These are phyloP conservation scores for Euphorbia tirucalli DNA, from an alignment of 345 rosid genomes.

Conservation along the genomic window DNA sequence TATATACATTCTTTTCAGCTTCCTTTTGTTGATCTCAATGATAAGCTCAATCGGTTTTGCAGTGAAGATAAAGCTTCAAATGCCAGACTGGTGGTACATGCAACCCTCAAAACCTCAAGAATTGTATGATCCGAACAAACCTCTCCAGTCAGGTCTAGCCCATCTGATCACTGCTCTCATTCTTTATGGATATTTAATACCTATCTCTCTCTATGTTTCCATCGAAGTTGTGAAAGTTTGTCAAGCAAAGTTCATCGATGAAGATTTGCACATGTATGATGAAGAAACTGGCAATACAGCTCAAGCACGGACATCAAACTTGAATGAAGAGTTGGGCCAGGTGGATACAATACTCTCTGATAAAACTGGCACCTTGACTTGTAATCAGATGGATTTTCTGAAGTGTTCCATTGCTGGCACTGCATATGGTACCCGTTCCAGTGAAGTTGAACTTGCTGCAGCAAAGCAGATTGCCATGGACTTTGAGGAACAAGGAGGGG, in stretches of 20 bases:
- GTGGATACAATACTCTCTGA: constrained; percentile 96
- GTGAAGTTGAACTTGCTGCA: constrained; percentile 91
- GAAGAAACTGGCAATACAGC: constrained; percentile 85
- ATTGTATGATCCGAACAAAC: constrained; percentile 56
- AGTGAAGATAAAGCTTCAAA: constrained; percentile 66
- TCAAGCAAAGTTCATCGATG: constrained; percentile 92
- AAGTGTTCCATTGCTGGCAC: constrained; percentile 93
- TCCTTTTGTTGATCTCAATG: constrained; percentile 64
- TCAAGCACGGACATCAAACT: constrained; percentile 87
- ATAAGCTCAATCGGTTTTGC: constrained; percentile 89
- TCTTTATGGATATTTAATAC: constrained; percentile 95
- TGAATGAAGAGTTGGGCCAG: constrained; percentile 97
- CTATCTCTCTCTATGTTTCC: constrained; percentile 94
- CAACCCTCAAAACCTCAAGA: constrained; percentile 45
- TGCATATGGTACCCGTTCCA: constrained; percentile 64
- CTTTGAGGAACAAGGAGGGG: constrained; percentile 54
- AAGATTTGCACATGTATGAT: constrained; percentile 83
- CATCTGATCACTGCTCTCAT: constrained; percentile 92
- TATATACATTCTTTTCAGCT: constrained; percentile 74
- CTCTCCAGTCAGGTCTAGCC: constrained; percentile 61
- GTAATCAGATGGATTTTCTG: constrained; percentile 98
- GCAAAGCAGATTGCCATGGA: constrained; percentile 84
- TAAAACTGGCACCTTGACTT: constrained; percentile 97
- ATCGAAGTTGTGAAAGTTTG: constrained; percentile 95
- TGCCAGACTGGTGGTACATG: constrained; percentile 86